Evolutionary conservation across 2,329 filamentous ascomycete genomes (phyloP).

Genomic region (Aspergillus brunneoviolaceus): DNA sequence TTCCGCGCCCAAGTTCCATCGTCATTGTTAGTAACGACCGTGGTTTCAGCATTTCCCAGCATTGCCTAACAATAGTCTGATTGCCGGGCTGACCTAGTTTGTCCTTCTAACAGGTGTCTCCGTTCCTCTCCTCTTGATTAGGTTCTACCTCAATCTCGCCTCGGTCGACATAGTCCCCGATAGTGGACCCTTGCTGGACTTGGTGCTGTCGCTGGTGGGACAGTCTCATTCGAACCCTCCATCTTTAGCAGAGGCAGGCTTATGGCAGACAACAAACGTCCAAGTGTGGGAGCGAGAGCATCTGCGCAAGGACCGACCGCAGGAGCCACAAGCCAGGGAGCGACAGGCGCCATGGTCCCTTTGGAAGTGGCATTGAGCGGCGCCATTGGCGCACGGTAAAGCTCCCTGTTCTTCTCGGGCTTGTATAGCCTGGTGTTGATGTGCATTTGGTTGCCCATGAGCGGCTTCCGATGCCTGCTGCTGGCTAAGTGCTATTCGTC

Average conservation of each 20-base stretch:
- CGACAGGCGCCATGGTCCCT: constrained; percentile 49
- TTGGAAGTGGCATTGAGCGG: constrained; percentile 57
- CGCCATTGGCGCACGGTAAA: constrained; percentile 63
- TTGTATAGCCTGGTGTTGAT: background rate
- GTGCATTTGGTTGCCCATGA: background rate
- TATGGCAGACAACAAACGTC: constrained; percentile 62
- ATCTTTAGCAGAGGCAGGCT: background rate
- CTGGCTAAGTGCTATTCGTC: background rate
- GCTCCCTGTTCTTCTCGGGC: background rate
- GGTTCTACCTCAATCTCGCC: background rate
- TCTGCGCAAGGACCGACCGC: constrained; percentile 38
- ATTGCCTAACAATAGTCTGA: background rate
- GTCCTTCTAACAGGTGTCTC: background rate
- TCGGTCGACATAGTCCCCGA: background rate
- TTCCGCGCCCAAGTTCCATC: constrained; percentile 10
- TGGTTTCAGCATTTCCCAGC: constrained; percentile 6
- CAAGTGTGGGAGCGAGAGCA: constrained; percentile 53
- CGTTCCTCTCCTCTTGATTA: background rate
- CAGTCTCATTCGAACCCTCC: background rate
- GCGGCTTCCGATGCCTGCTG: background rate
- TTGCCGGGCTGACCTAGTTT: background rate
- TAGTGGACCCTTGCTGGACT: background rate
- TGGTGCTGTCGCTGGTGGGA: background rate
- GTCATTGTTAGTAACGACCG: constrained; percentile 8
- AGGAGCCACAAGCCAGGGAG: constrained; percentile 36